phyloP scores from a whole-genome alignment of 257 asterid species.

The Oldenlandia corymbosa region DNA sequence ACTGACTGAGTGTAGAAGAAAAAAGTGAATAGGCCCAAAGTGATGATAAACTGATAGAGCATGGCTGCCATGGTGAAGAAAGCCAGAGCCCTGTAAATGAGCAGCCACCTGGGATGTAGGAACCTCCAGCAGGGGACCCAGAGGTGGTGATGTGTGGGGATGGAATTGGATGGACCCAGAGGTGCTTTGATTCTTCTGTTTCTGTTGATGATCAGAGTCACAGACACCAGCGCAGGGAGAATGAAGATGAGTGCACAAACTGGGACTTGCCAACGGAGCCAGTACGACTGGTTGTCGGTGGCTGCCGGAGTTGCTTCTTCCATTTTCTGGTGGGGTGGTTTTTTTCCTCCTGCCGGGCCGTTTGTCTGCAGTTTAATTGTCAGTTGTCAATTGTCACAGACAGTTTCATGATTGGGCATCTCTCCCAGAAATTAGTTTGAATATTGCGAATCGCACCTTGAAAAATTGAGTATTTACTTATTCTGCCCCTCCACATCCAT shows the following conservation, averaged over 20 bases:
- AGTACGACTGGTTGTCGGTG: slow-evolving; percentile 22
- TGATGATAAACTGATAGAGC: slow-evolving; percentile 46
- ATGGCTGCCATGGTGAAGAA: slow-evolving; percentile 50
- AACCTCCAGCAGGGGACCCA: slow-evolving; percentile 78
- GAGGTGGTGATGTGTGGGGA: slow-evolving; percentile 32
- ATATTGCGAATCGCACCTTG: too few relatives aligned
- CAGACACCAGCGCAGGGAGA: slow-evolving; percentile 39
- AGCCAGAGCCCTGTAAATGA: slow-evolving; percentile 60
- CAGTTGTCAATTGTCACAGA: too few relatives aligned
- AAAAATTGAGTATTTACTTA: too few relatives aligned
- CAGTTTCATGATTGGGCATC: too few relatives aligned
- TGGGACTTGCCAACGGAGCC: slow-evolving; percentile 78
- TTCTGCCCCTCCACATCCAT: too few relatives aligned
- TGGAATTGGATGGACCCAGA: background rate
- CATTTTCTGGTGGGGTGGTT: background rate
- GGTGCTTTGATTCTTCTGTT: background rate
- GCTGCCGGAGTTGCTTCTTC: background rate
- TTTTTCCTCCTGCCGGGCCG: too few relatives aligned
- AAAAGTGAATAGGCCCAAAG: slow-evolving; percentile 64
- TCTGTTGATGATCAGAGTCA: slow-evolving; percentile 31
- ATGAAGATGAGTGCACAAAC: slow-evolving; percentile 45
- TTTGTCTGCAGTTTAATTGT: too few relatives aligned
- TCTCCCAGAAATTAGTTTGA: too few relatives aligned
- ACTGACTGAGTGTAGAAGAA: slow-evolving; percentile 82
- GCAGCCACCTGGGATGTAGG: slow-evolving; percentile 74